Conservation (phyloP, 495 filamentous ascomycete species). For the Daldinia decipiens region DNA sequence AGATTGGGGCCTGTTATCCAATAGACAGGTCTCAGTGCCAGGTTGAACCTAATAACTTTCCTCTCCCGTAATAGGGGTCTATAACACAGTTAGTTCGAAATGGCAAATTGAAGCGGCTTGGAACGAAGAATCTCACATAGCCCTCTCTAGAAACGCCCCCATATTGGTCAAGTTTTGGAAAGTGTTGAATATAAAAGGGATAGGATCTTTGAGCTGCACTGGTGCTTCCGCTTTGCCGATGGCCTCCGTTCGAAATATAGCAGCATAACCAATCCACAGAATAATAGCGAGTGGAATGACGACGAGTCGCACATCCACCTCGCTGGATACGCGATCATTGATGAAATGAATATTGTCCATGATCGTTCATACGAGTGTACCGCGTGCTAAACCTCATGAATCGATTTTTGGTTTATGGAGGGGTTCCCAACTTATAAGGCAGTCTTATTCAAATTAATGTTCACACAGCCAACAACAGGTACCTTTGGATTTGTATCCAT, state of each 20-base stretch:
- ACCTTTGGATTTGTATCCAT: neutral
- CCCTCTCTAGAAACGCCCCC: neutral
- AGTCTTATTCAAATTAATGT: neutral
- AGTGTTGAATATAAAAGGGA: neutral
- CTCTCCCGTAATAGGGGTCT: neutral
- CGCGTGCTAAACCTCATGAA: neutral
- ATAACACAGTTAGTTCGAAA: neutral
- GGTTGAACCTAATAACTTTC: neutral
- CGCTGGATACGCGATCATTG: neutral
- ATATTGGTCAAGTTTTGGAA: slow-evolving; percentile 5
- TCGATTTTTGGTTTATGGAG: neutral
- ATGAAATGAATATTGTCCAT: neutral
- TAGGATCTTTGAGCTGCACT: neutral
- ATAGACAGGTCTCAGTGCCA: neutral
- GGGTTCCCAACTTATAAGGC: neutral
- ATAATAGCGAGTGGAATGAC: neutral
- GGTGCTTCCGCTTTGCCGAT: neutral
- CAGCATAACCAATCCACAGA: neutral
- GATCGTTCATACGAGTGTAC: neutral
- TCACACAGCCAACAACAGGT: neutral
- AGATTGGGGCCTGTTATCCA: slow-evolving; percentile 2
- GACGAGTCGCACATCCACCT: neutral
- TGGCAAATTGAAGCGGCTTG: neutral
- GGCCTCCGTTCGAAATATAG: neutral
- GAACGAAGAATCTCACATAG: neutral